Evolutionary conservation across 2,329 filamentous ascomycete genomes (phyloP).

Genomic region (Phaeophleospora eucalypticola): DNA sequence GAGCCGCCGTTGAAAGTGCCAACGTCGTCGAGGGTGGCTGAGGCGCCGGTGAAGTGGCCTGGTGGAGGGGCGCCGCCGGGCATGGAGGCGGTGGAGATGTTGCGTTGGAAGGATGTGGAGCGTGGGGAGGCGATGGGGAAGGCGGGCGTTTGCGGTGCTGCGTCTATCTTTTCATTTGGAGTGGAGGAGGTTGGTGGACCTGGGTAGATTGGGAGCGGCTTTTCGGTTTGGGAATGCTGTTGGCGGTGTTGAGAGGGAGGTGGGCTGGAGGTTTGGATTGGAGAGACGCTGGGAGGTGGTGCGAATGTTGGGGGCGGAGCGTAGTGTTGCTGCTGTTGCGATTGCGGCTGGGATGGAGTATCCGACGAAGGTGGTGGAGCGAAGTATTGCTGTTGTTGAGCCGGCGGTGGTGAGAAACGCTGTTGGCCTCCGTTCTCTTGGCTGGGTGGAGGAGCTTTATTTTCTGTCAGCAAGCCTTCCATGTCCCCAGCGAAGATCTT

Average conservation of each 20-base stretch:
- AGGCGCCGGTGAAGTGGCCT: slow-evolving; percentile 61
- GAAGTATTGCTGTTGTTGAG: slow-evolving; percentile 5
- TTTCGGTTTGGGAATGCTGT: slow-evolving; percentile 17
- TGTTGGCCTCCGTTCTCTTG: slow-evolving; percentile 4
- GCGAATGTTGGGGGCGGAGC: slow-evolving; percentile 27
- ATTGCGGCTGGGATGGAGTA: slow-evolving; percentile 19
- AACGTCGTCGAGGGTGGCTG: slow-evolving; percentile 67
- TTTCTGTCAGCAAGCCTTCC: not conserved
- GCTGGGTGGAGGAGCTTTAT: slow-evolving; percentile 7
- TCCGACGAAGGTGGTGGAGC: slow-evolving; percentile 6
- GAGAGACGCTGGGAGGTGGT: slow-evolving; percentile 22
- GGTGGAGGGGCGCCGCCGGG: slow-evolving; percentile 40
- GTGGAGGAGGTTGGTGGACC: slow-evolving; percentile 31
- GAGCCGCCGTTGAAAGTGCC: slow-evolving; percentile 97
- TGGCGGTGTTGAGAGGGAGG: slow-evolving; percentile 12
- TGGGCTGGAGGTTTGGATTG: slow-evolving; percentile 20
- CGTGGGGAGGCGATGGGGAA: slow-evolving; percentile 17
- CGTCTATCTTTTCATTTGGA: slow-evolving; percentile 24
- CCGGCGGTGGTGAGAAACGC: not conserved
- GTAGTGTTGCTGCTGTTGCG: slow-evolving; percentile 25
- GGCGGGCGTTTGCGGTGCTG: slow-evolving; percentile 21
- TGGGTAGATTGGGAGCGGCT: slow-evolving; percentile 34
- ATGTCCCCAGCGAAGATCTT: not conserved
- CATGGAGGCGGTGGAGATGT: slow-evolving; percentile 26
- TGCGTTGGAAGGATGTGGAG: slow-evolving; percentile 25